Evolutionary conservation across 2,329 filamentous ascomycete genomes (phyloP), one percentile per base, ranked within the genome.

Genomic region (Pyrenochaeta sp.): DNA sequence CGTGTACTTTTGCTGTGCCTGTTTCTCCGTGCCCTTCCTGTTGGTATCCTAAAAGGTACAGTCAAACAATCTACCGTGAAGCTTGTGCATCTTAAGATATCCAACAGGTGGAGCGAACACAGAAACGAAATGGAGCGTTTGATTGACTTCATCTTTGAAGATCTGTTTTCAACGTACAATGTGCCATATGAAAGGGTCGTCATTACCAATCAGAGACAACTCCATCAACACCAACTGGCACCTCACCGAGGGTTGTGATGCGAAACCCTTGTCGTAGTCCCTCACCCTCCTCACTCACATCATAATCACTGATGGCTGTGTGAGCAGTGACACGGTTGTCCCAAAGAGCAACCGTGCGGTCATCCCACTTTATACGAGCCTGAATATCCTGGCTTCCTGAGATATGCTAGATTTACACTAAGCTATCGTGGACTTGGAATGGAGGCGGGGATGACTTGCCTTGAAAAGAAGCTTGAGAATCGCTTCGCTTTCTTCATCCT

Each of bases 321-420:
- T 94, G 89, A 58, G 83, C 80, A 6, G 87, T 90, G 1, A 90
- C 81, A 19, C 88, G 79, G 73, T 91, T 92, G 68, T 93, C 89
- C 89, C 89, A 93, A 1, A 92, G 82, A 2, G 92, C 86, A 2
- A 93, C 89, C 0, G 88, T 91, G 13, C 82, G 81, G 44, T 83
- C 79, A 60, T 85, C 83, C 89, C 89, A 94, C 67, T 85, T 87
- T 36, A 94, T 78, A 17, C 88, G 81, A 3, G 78, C 77, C 57
- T 90, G 87, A 63, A 89, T 81, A 61, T 90, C 87, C 32, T 84
- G 81, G 22, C 85, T 85, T 17, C 80, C 77, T 0, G 84, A 83
- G 41, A 90, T 83, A 58, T 90, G 87, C 64, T 89, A 69, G 63
- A 74, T 70, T 8, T 22, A 11, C 9, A 27, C n/a, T 55, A 17